These are phyloP conservation scores for Artemisia tridentata DNA, from an alignment of 129 eudicot genomes.

Conservation along the genomic window DNA sequence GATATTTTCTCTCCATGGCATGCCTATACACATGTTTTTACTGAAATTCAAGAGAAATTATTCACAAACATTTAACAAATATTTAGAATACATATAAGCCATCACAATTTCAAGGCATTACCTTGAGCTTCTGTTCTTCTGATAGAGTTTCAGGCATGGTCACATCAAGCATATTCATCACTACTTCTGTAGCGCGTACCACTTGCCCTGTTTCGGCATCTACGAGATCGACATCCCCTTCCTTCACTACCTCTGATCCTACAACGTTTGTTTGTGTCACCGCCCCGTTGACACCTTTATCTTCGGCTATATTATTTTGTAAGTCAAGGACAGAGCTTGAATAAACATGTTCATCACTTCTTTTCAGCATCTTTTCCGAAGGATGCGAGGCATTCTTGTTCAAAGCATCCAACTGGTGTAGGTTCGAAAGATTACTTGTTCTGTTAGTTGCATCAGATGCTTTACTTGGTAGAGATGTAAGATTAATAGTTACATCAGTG, in stretches of 20 bases:
- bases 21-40: background rate
- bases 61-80: background rate
- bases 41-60: background rate
- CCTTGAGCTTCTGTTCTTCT: constrained; percentile 77
- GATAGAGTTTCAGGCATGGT: constrained; percentile 72
- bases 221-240: constrained; percentile 32
- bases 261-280: too few species aligned
- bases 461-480: constrained; percentile 50
- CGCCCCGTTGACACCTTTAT: background rate
- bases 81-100: constrained; percentile 1
- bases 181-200: constrained; percentile 69
- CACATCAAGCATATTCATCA: constrained; percentile 85
- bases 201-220: constrained; percentile 65
- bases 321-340: too few species aligned
- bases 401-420: constrained; percentile 26
- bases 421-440: constrained; percentile 22
- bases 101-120: constrained; percentile 18
- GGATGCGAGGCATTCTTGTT: constrained; percentile 30
- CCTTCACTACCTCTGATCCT: background rate
- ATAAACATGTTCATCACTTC: constrained; percentile 36
- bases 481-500: constrained; percentile 64
- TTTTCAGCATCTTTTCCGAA: constrained; percentile 27
- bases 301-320: too few species aligned
- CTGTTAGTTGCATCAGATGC: constrained; percentile 33
- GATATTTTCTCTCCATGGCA: too few species aligned